Conservation (phyloP, 2,329 filamentous ascomycete genomes). For the Seiridium unicorne region DNA sequence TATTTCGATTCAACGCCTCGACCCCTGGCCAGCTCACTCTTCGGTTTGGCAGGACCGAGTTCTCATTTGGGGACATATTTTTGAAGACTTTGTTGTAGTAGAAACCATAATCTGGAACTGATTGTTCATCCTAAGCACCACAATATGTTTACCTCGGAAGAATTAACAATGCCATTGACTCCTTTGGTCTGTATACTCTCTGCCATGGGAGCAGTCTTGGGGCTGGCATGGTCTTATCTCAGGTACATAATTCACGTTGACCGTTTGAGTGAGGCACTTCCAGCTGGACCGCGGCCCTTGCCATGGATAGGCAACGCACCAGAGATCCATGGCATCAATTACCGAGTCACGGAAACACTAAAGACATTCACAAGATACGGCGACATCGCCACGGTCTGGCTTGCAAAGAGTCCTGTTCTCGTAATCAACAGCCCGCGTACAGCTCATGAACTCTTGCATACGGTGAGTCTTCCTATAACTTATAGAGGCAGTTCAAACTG, state of each 20-base stretch:
- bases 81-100: neutral
- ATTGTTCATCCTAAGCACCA: neutral
- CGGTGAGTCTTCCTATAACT: neutral
- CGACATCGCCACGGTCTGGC: neutral
- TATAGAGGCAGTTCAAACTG: neutral
- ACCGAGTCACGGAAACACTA: neutral
- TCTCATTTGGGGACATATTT: neutral
- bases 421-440: neutral
- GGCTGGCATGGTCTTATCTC: no score
- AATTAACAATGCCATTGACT: no score
- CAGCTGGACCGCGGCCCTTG: no score
- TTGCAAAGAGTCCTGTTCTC: neutral
- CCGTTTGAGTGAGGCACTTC: no score
- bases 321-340: neutral
- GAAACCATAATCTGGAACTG: neutral
- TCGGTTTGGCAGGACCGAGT: neutral
- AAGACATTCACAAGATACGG: neutral
- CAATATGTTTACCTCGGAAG: no score
- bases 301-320: no score
- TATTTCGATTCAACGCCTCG: neutral
- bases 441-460: neutral
- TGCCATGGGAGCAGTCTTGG: no score
- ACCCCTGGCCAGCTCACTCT: neutral
- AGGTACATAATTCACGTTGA: no score
- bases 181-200: no score